A percentile compares a stretch with the other conserved stretches of the same genome.
Conservation (phyloP, 2,329 filamentous ascomycete genomes). For the Shiraia bambusicola region DNA sequence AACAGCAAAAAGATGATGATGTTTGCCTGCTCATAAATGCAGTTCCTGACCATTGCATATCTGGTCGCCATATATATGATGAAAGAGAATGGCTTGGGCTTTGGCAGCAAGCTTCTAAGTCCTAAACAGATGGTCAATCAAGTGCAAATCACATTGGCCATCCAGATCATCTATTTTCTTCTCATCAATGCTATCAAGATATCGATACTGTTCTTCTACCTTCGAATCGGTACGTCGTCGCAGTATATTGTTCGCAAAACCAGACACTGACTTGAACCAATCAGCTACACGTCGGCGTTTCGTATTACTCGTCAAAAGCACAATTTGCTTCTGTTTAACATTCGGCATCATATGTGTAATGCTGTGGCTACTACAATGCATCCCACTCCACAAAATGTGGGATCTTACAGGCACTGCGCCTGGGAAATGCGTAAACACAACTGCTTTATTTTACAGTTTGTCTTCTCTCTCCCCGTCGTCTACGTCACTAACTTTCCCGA, state of each 20-base stretch:
- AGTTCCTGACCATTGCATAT: conserved; percentile 31
- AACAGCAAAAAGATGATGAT: background rate
- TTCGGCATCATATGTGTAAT: conserved; percentile 32
- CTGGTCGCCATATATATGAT: conserved; percentile 24
- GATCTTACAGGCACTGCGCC: conserved; percentile 28
- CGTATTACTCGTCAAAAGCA: conserved; percentile 23
- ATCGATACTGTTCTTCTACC: conserved; percentile 40
- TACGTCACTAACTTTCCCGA: background rate
- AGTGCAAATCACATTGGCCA: conserved; percentile 28
- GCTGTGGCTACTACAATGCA: conserved; percentile 31
- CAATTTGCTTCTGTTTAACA: conserved; percentile 26
- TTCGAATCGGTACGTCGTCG: conserved; percentile 33
- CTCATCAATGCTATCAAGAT: conserved; percentile 33
- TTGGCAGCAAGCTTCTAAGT: conserved; percentile 18
- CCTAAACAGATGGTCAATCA: conserved; percentile 22
- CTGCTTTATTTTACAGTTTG: conserved; percentile 38
- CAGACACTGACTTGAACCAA: background rate
- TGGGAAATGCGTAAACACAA: conserved; percentile 38
- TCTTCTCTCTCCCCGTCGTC: background rate
- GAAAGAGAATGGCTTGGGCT: conserved; percentile 29
- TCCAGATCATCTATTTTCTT: conserved; percentile 37
- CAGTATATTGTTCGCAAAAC: background rate
- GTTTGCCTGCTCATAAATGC: conserved; percentile 1
- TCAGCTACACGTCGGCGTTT: conserved; percentile 26
- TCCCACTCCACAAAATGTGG: conserved; percentile 38